Base-by-base conservation (phyloP, 208 protist species). In the Crithidia expoeki region DNA sequence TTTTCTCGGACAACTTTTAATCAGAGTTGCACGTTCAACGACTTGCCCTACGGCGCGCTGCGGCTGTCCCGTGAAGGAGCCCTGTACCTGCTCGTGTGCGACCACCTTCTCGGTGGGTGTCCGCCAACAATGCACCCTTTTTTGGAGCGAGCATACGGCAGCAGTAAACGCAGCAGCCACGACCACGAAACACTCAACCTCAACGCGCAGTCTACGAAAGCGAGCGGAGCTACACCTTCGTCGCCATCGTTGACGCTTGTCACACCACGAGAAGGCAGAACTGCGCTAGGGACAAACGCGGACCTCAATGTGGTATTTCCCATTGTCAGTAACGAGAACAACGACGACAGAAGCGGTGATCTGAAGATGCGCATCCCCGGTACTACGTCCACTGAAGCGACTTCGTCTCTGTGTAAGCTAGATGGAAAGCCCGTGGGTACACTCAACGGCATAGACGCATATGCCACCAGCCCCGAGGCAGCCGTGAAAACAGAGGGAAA, bases 121-220 rank as follows among this genome's bases (percentile, higher is more conserved):
- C 91, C 91, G 23, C 84, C 84, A 1, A 93, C 91, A 0, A 86
- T 93, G 82, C 88, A 94, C 47, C 63, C 81, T 2, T 96, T 94
- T 72, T 79, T 95, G 0, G 42, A 61, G 32, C 60, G 49, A 7
- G 60, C 74, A 4, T 67, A 47, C 46, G 42, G 59, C 33, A 23
- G 49, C 44, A n/a, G n/a, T n/a, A 28, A 4, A 1, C 46, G 10
- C 33, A 25, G 19, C 16, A 57, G 27, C 28, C 12, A 7, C 25
- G 6, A 65, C 38, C 25, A 49, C 59, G 16, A 12, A 40, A 27
- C 59, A 21, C 4, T 7, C 16, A 19, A 49, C 44, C 44, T n/a
- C 30, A 38, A 4, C 30, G 51, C 30, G 16, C 12, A 30, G 9
- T 12, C 2, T 16, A 25, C 25, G 27, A 58, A 1, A 30, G 1